Evolutionary conservation across 306 rosid species (phyloP).

Genomic region (Dalbergia cultrata): DNA sequence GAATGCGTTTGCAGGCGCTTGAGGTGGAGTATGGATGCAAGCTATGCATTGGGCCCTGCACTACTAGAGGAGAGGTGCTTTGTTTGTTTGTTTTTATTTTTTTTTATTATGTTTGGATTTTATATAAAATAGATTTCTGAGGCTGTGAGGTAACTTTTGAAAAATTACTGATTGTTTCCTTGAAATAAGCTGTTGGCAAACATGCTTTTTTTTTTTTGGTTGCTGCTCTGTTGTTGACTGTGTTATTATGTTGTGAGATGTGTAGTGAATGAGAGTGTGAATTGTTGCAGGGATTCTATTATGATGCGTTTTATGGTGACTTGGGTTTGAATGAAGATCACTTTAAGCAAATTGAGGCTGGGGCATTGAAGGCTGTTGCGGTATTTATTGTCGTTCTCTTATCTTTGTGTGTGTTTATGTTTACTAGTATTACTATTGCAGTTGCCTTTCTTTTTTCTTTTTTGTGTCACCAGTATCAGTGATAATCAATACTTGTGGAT

Average conservation of each 20-base stretch:
- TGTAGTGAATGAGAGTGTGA: not conserved
- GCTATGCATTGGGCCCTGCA: slow-evolving; percentile 98
- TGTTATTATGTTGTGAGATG: slow-evolving; percentile 20
- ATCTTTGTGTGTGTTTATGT: not conserved
- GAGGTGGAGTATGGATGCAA: slow-evolving; percentile 91
- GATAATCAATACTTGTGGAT: not conserved
- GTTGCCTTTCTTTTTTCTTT: not conserved
- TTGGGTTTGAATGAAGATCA: slow-evolving; percentile 93
- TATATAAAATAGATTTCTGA: too few relatives aligned
- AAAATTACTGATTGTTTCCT: too few relatives aligned
- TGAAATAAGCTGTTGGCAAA: too few relatives aligned
- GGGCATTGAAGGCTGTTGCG: slow-evolving; percentile 78
- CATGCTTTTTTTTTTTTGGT: not conserved
- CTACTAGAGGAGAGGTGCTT: slow-evolving; percentile 94
- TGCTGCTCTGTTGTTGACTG: not conserved
- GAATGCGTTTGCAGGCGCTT: slow-evolving; percentile 62
- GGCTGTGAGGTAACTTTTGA: too few relatives aligned
- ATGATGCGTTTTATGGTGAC: slow-evolving; percentile 90
- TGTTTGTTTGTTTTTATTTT: not conserved
- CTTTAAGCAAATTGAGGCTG: slow-evolving; percentile 76
- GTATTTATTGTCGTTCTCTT: slow-evolving; percentile 53
- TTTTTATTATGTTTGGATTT: too few relatives aligned
- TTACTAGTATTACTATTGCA: not conserved
- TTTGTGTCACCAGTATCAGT: not conserved
- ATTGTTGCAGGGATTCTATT: slow-evolving; percentile 83